These are phyloP conservation scores for Hymenoscyphus occultus DNA, from an alignment of 2,329 filamentous ascomycete genomes.

Conservation along the genomic window DNA sequence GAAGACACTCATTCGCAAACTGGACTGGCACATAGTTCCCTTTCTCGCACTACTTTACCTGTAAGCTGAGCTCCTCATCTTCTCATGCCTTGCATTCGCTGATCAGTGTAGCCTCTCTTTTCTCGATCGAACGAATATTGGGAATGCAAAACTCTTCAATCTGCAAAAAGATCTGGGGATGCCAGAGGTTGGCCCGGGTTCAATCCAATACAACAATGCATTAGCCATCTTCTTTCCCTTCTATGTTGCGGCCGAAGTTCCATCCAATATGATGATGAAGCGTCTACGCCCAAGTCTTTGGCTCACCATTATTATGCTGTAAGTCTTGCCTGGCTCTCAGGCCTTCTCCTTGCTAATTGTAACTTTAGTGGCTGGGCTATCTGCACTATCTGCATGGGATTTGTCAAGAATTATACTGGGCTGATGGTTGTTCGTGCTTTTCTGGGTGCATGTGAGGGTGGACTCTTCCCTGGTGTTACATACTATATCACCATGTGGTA, in stretches of 20 bases:
- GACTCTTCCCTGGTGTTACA: constrained; percentile 59
- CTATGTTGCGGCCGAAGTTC: constrained; percentile 35
- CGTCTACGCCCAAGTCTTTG: constrained; percentile 51
- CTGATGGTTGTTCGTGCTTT: constrained; percentile 54
- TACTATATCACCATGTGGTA: constrained; percentile 59
- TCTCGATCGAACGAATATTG: constrained; percentile 34
- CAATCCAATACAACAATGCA: constrained; percentile 32
- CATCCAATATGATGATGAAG: constrained; percentile 41
- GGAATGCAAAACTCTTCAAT: constrained; percentile 33
- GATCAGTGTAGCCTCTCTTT: constrained; percentile 28
- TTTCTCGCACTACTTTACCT: constrained; percentile 53
- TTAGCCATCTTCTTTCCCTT: constrained; percentile 35
- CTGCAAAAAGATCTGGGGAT: constrained; percentile 36
- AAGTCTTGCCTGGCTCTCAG: not conserved
- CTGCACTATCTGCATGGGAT: constrained; percentile 64
- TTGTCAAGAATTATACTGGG: constrained; percentile 54
- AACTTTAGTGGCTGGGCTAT: constrained; percentile 54
- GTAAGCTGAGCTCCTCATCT: constrained; percentile 34
- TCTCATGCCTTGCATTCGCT: not conserved
- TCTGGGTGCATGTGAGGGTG: constrained; percentile 50
- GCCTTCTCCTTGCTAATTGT: not conserved
- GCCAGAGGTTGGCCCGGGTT: constrained; percentile 25
- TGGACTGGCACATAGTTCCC: constrained; percentile 31
- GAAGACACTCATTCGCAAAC: constrained; percentile 29
- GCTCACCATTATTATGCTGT: constrained; percentile 60